Conservation (phyloP, 139 green algal genomes). For the Picochlorum sp. region DNA sequence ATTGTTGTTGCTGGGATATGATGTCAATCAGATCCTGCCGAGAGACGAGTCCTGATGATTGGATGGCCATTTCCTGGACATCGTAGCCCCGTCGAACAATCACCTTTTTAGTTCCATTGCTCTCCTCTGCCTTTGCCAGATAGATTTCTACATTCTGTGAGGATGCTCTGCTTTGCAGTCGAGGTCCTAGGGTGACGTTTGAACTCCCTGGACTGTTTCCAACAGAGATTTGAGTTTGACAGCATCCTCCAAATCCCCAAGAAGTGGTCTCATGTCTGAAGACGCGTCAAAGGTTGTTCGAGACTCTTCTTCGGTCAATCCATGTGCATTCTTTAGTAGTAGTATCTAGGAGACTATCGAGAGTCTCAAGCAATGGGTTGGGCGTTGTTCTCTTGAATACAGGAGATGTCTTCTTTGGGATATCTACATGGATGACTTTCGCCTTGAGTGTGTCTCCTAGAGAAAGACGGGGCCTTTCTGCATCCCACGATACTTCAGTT, state of each 20-base stretch:
- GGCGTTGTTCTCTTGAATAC: slow-evolving; percentile 8
- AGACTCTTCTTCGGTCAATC: neutral
- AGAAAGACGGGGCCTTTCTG: neutral
- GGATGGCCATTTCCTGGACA: slow-evolving; percentile 17
- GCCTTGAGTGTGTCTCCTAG: slow-evolving; percentile 13
- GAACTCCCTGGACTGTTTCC: neutral
- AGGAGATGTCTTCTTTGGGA: slow-evolving; percentile 19
- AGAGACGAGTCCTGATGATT: neutral
- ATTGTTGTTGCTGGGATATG: neutral
- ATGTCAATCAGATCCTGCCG: neutral
- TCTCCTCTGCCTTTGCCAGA: slow-evolving; percentile 1
- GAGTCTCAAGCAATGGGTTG: slow-evolving; percentile 24
- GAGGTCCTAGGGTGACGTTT: slow-evolving; percentile 3
- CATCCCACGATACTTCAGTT: slow-evolving; percentile 26
- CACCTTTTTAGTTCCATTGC: slow-evolving; percentile 10
- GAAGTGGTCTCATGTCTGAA: slow-evolving; percentile 14
- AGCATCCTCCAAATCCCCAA: slow-evolving; percentile 27
- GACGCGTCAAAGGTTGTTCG: neutral
- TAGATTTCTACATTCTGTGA: slow-evolving; percentile 26
- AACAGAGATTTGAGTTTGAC: slow-evolving; percentile 12
- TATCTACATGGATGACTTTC: slow-evolving; percentile 16
- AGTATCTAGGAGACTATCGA: slow-evolving; percentile 20
- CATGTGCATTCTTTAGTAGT: neutral
- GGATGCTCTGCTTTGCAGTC: slow-evolving; percentile 23
- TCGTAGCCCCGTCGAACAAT: slow-evolving; percentile 16